A percentile compares a stretch with the other conserved stretches of the same genome.
phyloP scores from a whole-genome alignment of 345 rosid genomes.

The Turnera subulata region DNA sequence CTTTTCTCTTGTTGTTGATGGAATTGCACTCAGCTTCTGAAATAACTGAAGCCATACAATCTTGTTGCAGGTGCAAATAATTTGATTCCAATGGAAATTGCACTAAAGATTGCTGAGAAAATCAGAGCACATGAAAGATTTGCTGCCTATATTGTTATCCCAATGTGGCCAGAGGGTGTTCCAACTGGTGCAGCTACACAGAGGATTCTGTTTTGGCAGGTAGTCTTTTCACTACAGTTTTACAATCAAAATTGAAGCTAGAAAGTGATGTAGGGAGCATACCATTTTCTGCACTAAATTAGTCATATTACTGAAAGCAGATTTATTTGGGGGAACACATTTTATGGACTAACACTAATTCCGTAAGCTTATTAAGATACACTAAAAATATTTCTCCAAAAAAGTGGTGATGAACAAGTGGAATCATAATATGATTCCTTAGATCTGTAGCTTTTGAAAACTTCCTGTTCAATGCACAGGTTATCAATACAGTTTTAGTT shows the following conservation, averaged over 20 bases:
- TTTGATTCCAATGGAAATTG: constrained; percentile 95
- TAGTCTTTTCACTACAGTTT: constrained; percentile 19
- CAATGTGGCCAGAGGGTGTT: constrained; percentile 98
- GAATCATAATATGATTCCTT: no score
- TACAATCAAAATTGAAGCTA: constrained; percentile 5
- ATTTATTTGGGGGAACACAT: no score
- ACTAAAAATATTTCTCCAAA: no score
- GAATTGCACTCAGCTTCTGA: constrained; percentile 5
- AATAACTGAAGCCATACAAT: not conserved
- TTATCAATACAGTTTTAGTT: no score
- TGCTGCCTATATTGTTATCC: constrained; percentile 85
- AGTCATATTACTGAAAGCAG: no score
- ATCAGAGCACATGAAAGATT: constrained; percentile 86
- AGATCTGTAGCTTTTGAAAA: no score
- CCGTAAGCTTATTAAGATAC: no score
- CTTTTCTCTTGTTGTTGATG: not conserved
- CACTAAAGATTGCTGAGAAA: constrained; percentile 82
- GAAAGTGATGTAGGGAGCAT: not conserved
- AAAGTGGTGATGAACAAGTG: no score
- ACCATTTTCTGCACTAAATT: no score
- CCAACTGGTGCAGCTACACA: constrained; percentile 90
- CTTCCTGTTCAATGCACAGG: no score
- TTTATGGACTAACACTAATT: no score
- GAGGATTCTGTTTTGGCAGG: constrained; percentile 98
- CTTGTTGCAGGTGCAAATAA: constrained; percentile 75